Conservation (phyloP, 2,329 filamentous ascomycete species). For the Botrytis pseudocinerea region DNA sequence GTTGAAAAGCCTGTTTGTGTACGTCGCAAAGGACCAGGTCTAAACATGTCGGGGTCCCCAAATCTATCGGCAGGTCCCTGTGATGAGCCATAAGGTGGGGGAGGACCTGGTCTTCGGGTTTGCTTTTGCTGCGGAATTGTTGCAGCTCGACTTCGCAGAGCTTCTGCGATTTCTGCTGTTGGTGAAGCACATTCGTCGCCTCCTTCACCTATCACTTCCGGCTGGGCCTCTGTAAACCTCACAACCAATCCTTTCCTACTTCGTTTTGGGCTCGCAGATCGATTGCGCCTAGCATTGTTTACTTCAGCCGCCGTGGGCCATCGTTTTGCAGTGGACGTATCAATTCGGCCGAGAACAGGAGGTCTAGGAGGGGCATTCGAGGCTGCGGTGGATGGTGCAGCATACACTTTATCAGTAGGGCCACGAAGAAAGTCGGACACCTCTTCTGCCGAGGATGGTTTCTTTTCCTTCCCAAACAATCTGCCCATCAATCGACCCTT, state of each 20-base stretch:
- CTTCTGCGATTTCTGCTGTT: constrained; percentile 64
- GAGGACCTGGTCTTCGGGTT: constrained; percentile 20
- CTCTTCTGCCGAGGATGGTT: constrained; percentile 45
- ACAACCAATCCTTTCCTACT: constrained; percentile 71
- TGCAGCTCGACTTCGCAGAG: constrained; percentile 47
- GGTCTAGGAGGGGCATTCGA: constrained; percentile 41
- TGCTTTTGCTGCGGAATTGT: constrained; percentile 25
- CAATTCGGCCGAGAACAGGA: constrained; percentile 42
- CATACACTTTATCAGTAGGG: constrained; percentile 54
- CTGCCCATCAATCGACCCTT: constrained; percentile 57
- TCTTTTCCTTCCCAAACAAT: constrained; percentile 43
- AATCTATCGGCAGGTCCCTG: constrained; percentile 17
- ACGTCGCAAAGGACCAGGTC: constrained; percentile 55
- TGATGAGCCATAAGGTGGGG: constrained; percentile 17
- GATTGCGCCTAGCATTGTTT: constrained; percentile 29
- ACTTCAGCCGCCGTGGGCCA: constrained; percentile 52
- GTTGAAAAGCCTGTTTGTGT: constrained; percentile 50
- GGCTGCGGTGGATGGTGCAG: constrained; percentile 44
- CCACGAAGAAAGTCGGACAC: constrained; percentile 62
- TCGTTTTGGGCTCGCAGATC: constrained; percentile 43
- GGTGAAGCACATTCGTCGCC: constrained; percentile 69
- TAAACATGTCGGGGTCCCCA: constrained; percentile 43
- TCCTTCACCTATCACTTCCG: constrained; percentile 85
- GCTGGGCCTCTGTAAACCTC: constrained; percentile 68
- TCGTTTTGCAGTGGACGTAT: constrained; percentile 50